Percentiles rank a stretch among this genome's conserved stretches.
Evolutionary conservation across 2,329 filamentous ascomycete species (phyloP).

Genomic region (Cladosporium sp.): DNA sequence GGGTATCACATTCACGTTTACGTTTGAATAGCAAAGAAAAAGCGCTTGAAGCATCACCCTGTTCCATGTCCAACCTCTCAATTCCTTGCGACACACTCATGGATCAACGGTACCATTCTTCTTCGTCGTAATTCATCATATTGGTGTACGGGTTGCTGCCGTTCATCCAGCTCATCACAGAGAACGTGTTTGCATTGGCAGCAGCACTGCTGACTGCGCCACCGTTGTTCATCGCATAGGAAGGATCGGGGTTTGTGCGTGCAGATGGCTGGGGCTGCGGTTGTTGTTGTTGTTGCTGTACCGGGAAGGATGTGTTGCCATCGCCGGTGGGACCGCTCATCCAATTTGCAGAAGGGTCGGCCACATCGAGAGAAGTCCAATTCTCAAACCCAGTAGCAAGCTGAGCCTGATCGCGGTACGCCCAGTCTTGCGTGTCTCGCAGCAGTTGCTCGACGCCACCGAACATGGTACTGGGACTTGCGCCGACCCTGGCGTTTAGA

Average conservation of each 20-base stretch:
- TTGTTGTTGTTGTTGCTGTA: not conserved
- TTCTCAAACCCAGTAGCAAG: slow-evolving; percentile 57
- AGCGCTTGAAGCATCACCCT: too few species aligned
- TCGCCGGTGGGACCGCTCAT: not conserved
- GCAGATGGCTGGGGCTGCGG: not conserved
- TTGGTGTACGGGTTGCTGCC: slow-evolving; percentile 25
- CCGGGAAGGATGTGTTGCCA: not conserved
- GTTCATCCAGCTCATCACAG: slow-evolving; percentile 23
- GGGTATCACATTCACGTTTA: too few species aligned
- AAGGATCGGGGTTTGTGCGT: not conserved
- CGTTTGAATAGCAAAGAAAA: too few species aligned
- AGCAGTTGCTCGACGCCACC: slow-evolving; percentile 56
- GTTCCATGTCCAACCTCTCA: too few species aligned
- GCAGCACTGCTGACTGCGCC: not conserved
- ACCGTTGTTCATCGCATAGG: not conserved
- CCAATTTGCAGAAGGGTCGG: not conserved
- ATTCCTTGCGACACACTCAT: not conserved
- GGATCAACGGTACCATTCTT: slow-evolving; percentile 38
- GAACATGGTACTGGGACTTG: slow-evolving; percentile 49
- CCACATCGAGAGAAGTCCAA: slow-evolving; percentile 39
- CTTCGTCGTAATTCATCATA: slow-evolving; percentile 32
- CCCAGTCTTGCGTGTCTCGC: slow-evolving; percentile 57
- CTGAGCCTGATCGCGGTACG: slow-evolving; percentile 54
- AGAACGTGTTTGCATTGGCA: slow-evolving; percentile 2
- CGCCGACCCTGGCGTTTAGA: slow-evolving; percentile 20